phyloP scores from a whole-genome alignment of 2,329 filamentous ascomycete genomes.

The Colletotrichum sp. region DNA sequence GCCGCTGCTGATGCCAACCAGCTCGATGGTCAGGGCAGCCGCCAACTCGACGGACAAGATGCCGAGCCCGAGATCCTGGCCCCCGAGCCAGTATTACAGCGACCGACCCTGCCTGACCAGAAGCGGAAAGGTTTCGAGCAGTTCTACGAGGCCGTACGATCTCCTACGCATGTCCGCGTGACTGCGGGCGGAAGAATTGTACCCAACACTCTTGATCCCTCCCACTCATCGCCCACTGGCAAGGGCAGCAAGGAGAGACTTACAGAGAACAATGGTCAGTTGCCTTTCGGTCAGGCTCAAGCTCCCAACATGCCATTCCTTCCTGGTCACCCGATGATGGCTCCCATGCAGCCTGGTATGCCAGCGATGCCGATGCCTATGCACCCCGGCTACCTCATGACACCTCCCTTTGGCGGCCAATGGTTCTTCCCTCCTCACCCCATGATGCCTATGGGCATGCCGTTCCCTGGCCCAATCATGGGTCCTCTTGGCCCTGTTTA shows the following conservation, averaged over 20 bases:
- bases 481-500: constrained; percentile 24
- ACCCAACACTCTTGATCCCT: constrained; percentile 62
- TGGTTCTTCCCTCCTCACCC: constrained; percentile 13
- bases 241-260: constrained; percentile 53
- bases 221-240: constrained; percentile 50
- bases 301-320: constrained; percentile 18
- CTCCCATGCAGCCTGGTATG: constrained; percentile 1
- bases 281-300: constrained; percentile 26
- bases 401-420: constrained; percentile 2
- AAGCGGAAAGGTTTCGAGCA: constrained; percentile 69
- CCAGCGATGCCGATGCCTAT: not conserved
- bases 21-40: constrained; percentile 19
- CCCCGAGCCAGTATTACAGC: constrained; percentile 19
- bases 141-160: constrained; percentile 72
- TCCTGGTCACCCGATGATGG: constrained; percentile 2
- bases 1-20: not conserved
- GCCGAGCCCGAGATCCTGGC: constrained; percentile 29
- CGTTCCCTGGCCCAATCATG: constrained; percentile 29
- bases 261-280: constrained; percentile 27
- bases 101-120: constrained; percentile 43
- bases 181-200: constrained; percentile 72
- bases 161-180: constrained; percentile 69
- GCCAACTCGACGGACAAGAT: constrained; percentile 44
- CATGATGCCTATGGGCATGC: constrained; percentile 15
- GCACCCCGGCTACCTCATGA: not conserved